Evolutionary conservation across 2,329 filamentous ascomycete species (phyloP).

Genomic region (Paecilomyces niveus): DNA sequence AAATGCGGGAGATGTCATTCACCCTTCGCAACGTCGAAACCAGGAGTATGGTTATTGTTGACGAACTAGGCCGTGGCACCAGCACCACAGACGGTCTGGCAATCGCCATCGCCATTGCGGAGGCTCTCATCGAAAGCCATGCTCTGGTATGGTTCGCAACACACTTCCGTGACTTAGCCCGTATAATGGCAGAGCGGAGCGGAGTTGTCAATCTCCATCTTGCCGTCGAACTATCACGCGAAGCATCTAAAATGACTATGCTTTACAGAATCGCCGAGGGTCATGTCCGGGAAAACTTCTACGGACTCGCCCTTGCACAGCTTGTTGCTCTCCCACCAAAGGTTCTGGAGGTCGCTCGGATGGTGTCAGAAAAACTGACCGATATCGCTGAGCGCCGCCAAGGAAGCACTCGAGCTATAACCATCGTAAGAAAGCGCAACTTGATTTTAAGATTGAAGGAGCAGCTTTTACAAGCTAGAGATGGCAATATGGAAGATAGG

Average conservation of each 20-base stretch:
- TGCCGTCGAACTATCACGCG: constrained; percentile 56
- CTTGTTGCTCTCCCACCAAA: constrained; percentile 63
- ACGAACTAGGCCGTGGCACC: constrained; percentile 87
- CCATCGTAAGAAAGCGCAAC: constrained; percentile 59
- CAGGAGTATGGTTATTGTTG: constrained; percentile 73
- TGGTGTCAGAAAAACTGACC: constrained; percentile 57
- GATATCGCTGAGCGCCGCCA: constrained; percentile 51
- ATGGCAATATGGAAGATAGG: constrained; percentile 58
- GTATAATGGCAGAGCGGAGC: constrained; percentile 63
- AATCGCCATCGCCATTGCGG: constrained; percentile 83
- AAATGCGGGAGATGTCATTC: constrained; percentile 95
- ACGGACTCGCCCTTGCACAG: constrained; percentile 75
- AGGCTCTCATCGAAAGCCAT: constrained; percentile 72
- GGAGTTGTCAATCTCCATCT: constrained; percentile 82
- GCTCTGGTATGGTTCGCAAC: constrained; percentile 89
- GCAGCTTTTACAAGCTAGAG: constrained; percentile 60
- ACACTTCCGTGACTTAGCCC: constrained; percentile 78
- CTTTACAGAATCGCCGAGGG: constrained; percentile 76
- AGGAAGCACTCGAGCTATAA: constrained; percentile 51
- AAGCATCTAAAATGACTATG: constrained; percentile 68
- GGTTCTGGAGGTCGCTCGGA: constrained; percentile 62
- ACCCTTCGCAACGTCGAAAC: constrained; percentile 77
- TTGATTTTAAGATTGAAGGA: constrained; percentile 67
- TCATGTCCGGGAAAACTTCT: constrained; percentile 62
- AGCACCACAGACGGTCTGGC: constrained; percentile 81